Base-by-base conservation (phyloP, 2,329 filamentous ascomycete species). In the Trichocomaceae sp. region DNA sequence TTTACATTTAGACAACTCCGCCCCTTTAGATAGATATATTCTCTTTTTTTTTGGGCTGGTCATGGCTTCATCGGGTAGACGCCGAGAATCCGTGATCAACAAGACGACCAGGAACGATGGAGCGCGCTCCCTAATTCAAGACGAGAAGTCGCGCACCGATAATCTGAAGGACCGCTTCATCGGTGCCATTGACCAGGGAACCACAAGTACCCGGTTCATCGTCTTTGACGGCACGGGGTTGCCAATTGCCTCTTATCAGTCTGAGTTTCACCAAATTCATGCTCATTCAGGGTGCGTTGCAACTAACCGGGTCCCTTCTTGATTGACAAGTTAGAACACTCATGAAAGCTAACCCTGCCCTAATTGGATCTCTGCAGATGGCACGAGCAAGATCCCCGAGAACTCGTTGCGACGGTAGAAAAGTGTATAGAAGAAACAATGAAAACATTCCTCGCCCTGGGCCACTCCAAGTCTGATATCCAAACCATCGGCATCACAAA, bases 131-230 rank as follows among this genome's bases (percentile, higher is more conserved):
- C 29, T 72, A n/a, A 37, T 72, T 9, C 68, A 70, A 41, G 63
- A 70, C 33, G 67, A 71, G 54, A 59, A 59, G 1, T 64, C 61
- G 45, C 64, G 63, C 37, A 56, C 45, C 6, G 67, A 67, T 50
- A 67, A 66, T 48, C 59, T 71, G 41, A 70, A 71, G 54, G 62
- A 71, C 33, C 68, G 61, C 47, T 95, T 88, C 65, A 85, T 95
- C 58, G 90, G 90, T 57, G 88, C 87, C 62, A 91, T 96, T 68
- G 90, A 96, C 68, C 89, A 95, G 66, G 90, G 90, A 56, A 96
- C 90, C 12, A 96, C 90, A 31, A 92, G 87, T 57, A 88, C 90
- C 33, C 82, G 90, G 37, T 96, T 96, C 73, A 81, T 96, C 63
- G 91, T 96, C 67, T 96, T 96, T 75, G 85, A 95, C 72, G 83